phyloP scores from a whole-genome alignment of 164 flowering plant genomes.

The Dillenia suffruticosa region DNA sequence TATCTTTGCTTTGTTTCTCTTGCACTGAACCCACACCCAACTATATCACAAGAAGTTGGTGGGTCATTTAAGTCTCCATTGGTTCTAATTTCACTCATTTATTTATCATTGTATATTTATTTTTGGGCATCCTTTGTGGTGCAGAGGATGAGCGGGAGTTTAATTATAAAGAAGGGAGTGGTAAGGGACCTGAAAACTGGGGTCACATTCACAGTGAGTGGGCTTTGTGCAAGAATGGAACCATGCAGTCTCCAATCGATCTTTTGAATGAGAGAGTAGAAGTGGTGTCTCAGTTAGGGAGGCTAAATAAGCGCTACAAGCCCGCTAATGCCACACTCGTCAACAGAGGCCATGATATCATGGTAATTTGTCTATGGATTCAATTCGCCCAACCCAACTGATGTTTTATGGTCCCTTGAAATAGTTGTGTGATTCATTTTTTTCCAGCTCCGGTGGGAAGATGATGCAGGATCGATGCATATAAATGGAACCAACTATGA shows the following conservation, averaged over 20 bases:
- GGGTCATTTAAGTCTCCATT: not conserved
- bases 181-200: slow-evolving; percentile 46
- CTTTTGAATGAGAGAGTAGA: slow-evolving; percentile 30
- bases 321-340: slow-evolving; percentile 34
- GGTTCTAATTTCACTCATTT: not conserved
- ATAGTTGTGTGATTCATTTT: not conserved
- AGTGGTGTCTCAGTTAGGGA: slow-evolving; percentile 27
- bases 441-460: slow-evolving; percentile 36
- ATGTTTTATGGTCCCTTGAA: too few species aligned
- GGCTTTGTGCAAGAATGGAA: slow-evolving; percentile 40
- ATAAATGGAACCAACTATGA: slow-evolving; percentile 31
- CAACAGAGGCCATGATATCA: slow-evolving; percentile 57
- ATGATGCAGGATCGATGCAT: slow-evolving; percentile 30
- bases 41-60: slow-evolving; percentile 39
- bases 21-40: slow-evolving; percentile 9
- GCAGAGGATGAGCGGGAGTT: slow-evolving; percentile 57
- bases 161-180: slow-evolving; percentile 21
- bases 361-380: slow-evolving; percentile 21
- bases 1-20: slow-evolving; percentile 6
- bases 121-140: slow-evolving; percentile 1
- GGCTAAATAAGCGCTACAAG: slow-evolving; percentile 31
- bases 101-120: not conserved
- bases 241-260: slow-evolving; percentile 73
- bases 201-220: slow-evolving; percentile 47
- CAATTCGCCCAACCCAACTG: too few species aligned